A percentile compares a stretch with the other conserved stretches of the same genome.
phyloP scores from a whole-genome alignment of 352 stramenopile species.

The Globisporangium lucens region DNA sequence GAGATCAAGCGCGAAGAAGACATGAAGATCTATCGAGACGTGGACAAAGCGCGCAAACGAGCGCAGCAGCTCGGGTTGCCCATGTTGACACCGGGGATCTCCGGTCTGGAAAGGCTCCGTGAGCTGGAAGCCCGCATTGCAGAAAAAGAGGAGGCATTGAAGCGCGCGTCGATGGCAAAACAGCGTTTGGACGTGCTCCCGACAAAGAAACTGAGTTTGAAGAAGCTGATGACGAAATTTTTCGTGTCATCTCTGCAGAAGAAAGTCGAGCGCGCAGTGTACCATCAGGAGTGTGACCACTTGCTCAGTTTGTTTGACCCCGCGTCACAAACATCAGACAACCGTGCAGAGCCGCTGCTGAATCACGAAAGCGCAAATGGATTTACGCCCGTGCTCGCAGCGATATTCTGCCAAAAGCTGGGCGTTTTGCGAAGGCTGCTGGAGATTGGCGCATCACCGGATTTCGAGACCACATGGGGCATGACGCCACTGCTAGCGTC shows the following conservation, averaged over 20 bases:
- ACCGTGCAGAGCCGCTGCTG: constrained; percentile 14
- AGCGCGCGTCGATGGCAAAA: constrained; percentile 25
- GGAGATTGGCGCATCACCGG: constrained; percentile 39
- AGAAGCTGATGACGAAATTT: constrained; percentile 30
- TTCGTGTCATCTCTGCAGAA: constrained; percentile 26
- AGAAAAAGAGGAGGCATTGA: constrained; percentile 27
- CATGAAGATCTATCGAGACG: constrained; percentile 28
- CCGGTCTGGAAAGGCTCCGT: constrained; percentile 25
- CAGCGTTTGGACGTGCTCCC: constrained; percentile 45
- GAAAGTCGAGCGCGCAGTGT: constrained; percentile 51
- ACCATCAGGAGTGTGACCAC: constrained; percentile 33
- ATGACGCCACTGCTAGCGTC: constrained; percentile 52
- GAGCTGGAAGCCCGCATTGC: constrained; percentile 35
- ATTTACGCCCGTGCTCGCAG: constrained; percentile 44
- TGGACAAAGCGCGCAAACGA: constrained; percentile 23
- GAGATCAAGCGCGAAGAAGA: constrained; percentile 40
- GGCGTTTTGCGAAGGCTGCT: constrained; percentile 40
- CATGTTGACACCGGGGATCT: constrained; percentile 29
- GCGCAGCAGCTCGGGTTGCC: constrained; percentile 32
- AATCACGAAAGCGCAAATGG: constrained; percentile 58
- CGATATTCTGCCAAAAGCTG: constrained; percentile 41
- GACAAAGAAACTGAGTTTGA: constrained; percentile 27
- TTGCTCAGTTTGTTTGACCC: constrained; percentile 42
- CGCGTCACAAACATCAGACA: neutral
- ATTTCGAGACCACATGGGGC: constrained; percentile 38